These are phyloP conservation scores for Geotrichum europaeum DNA, from an alignment of 1,139 yeast species.

Conservation along the genomic window DNA sequence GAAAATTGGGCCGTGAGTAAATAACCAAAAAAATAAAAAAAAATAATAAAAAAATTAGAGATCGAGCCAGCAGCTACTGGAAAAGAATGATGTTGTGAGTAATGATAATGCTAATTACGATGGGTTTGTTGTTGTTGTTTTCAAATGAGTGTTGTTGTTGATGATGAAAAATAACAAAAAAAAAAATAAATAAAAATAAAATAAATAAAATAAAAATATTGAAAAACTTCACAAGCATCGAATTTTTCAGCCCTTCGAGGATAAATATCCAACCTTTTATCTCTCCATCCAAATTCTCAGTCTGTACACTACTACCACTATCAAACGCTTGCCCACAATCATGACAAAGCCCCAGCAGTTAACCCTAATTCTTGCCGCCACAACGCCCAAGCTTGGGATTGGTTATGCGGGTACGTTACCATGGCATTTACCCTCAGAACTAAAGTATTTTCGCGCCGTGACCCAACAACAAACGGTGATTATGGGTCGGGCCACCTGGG, in stretches of 20 bases:
- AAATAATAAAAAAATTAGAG: background rate
- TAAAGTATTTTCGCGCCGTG: constrained; percentile 73
- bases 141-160: too few species aligned
- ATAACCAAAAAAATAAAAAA: too few species aligned
- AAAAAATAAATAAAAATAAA: background rate
- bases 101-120: background rate
- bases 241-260: background rate
- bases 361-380: constrained; percentile 68
- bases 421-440: constrained; percentile 80
- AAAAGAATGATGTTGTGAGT: background rate
- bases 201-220: background rate
- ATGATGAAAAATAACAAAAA: background rate
- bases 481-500: constrained; percentile 98
- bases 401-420: constrained; percentile 81
- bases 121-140: too few species aligned
- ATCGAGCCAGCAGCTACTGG: background rate
- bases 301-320: too few species aligned
- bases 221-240: background rate
- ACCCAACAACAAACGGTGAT: constrained; percentile 76
- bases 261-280: background rate
- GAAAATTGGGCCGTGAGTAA: background rate
- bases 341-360: constrained; percentile 13
- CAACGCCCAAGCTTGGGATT: constrained; percentile 73
- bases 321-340: background rate
- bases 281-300: background rate